Percentiles rank a stretch among this genome's conserved stretches.
Evolutionary conservation across 179 eudicot genomes (phyloP).

Genomic region (Dionaea muscipula): DNA sequence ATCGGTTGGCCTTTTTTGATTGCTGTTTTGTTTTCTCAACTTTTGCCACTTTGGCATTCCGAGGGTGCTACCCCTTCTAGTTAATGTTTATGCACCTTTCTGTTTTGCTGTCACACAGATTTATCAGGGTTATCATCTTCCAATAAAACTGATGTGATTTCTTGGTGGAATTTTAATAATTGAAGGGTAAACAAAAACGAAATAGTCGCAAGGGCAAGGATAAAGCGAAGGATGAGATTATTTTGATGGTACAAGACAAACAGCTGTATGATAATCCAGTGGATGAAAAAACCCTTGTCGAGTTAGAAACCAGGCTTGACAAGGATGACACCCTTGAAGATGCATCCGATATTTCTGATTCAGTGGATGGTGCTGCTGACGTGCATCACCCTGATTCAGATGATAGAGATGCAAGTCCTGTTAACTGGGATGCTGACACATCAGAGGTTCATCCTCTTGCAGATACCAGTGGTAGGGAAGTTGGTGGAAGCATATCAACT

Average conservation of each 20-base stretch:
- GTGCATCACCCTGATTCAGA: slow-evolving; percentile 56
- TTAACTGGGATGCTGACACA: slow-evolving; percentile 65
- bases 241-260: slow-evolving; percentile 23
- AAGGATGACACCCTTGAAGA: slow-evolving; percentile 53
- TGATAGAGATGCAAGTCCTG: slow-evolving; percentile 56
- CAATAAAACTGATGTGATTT: too few relatives aligned
- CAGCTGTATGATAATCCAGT: slow-evolving; percentile 21
- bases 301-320: slow-evolving; percentile 28
- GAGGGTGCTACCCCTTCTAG: too few relatives aligned
- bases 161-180: not conserved
- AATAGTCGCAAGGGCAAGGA: slow-evolving; percentile 80
- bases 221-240: slow-evolving; percentile 49
- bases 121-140: too few relatives aligned
- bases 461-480: slow-evolving; percentile 39
- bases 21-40: too few relatives aligned
- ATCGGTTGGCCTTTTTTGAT: too few relatives aligned
- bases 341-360: slow-evolving; percentile 69
- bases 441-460: slow-evolving; percentile 47
- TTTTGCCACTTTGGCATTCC: too few relatives aligned
- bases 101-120: too few relatives aligned
- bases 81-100: too few relatives aligned
- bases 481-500: slow-evolving; percentile 26
- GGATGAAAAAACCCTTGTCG: slow-evolving; percentile 30
- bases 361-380: slow-evolving; percentile 41
- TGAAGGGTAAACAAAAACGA: slow-evolving; percentile 71